Base-by-base conservation (phyloP, 352 stramenopile species). In the Thalassiosira ordinaria region DNA sequence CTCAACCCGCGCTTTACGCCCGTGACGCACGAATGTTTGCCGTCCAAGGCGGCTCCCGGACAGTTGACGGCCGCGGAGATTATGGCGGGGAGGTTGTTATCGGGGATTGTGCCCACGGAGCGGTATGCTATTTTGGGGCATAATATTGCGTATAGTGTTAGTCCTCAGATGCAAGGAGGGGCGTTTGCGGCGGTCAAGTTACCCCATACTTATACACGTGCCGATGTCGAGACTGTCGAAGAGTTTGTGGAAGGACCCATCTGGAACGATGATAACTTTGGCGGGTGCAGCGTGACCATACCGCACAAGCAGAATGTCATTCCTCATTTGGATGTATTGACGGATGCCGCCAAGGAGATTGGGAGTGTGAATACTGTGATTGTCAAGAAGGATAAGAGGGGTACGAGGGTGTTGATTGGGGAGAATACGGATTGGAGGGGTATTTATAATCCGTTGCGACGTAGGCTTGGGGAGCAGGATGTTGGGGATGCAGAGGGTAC, bases 341-440 rank as follows among this genome's bases (percentile, higher is more conserved):
- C 93, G 20, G 90, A 96, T 52, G 95, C 96, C n/a, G 97, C 96
- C 0, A 86, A 89, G 46, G 88, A 89, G n/a, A 99, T 99, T 78
- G 97, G 97, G n/a, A 97, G 97, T 39, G 97, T 99, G 37, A 99
- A 99, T 90, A 99, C 97, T 9, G 85, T 99, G 26, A 90, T 98
- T 75, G 91, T 91, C 2, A 87, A 85, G 56, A 78, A 93, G 35
- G 79, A 89, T 67, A 79, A 85, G 29, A 60, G 63, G 39, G 73
- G 77, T 53, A 81, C 73, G 22, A 66, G 88, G 46, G 79, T 91
- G 8, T 88, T 96, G 16, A 86, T 92, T 49, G 97, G 97, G 0
- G 96, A 99, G 83, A 99, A 99, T 89, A 99, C 97, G 8, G 97
- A 99, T 90, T 99, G 97, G 97, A 91, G 97, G 39, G 97, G 97